Evolutionary conservation across 2,329 filamentous ascomycete species (phyloP), one percentile per base, ranked within the genome.

Genomic region (Diaporthe ampelina): DNA sequence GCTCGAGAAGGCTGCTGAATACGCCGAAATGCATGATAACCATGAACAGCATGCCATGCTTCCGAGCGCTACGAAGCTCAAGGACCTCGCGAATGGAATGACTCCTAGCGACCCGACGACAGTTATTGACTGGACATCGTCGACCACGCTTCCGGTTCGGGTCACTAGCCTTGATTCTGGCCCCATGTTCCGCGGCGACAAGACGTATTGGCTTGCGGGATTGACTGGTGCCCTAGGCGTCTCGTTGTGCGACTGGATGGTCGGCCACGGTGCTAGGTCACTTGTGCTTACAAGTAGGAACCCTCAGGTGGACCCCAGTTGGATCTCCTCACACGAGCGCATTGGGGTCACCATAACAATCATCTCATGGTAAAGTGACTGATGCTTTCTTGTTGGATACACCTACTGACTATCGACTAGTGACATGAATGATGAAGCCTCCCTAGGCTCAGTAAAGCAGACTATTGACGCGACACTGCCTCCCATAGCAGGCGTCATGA

Each of bases 201-300:
- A 78, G 70, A 83, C 83, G 0, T 83, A 85, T 73, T 74, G 79
- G n/a, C 76, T 84, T 1, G 76, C 81, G 21, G 82, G 82, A 0
- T 72, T 84, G 9, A 79, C 80, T 1, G 80, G 83, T 0, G 76
- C 77, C 0, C 58, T 86, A 0, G 85, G 85, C 2, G 79, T 79
- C 6, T 83, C 85, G 0, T 77, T 86, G 0, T 82, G 79, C 52
- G 67, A 80, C 52, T 87, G 81, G 83, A 86, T 86, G 85, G 78
- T 82, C 2, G 61, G 52, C 0, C 78, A 79, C 11, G 85, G 85
- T 0, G 86, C 84, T 0, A 75, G 79, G 19, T 75, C 83, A 37
- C 52, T 87, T 0, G 82, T 81, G 0, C 35, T 88, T 1, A 81
- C 83, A 0, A 86, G 84, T 63, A 82, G 86, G 0, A 81, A 79